phyloP scores from a whole-genome alignment of 495 filamentous ascomycete species.

The Hypoxylon cercidicola region DNA sequence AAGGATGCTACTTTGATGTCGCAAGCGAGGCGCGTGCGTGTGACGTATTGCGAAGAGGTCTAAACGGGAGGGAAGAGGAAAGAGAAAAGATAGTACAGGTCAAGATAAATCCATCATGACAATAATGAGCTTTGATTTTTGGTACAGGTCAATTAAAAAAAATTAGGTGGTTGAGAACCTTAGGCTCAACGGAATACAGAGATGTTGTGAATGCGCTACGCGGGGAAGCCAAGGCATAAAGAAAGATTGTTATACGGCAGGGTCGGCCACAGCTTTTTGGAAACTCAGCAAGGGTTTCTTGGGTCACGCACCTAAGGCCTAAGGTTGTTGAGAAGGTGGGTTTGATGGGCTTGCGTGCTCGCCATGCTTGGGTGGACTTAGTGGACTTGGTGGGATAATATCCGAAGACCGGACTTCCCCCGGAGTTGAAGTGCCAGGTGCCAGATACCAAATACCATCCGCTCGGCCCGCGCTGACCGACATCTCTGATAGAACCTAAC shows the following conservation, averaged over 20 bases:
- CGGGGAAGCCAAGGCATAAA: slow-evolving; percentile 1
- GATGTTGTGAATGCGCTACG: too few relatives aligned
- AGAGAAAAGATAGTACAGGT: slow-evolving; percentile 7
- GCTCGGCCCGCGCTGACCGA: neutral
- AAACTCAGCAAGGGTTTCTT: slow-evolving; percentile 22
- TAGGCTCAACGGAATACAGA: too few relatives aligned
- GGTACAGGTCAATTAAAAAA: too few relatives aligned
- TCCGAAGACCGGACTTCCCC: slow-evolving; percentile 35
- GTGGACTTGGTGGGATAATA: slow-evolving; percentile 7
- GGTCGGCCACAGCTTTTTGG: slow-evolving; percentile 18
- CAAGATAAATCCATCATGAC: slow-evolving; percentile 28
- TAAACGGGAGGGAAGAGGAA: neutral
- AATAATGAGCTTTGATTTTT: neutral
- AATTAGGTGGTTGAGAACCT: too few relatives aligned
- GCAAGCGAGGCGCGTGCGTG: slow-evolving; percentile 1
- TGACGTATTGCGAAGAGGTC: too few relatives aligned
- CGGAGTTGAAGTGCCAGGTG: neutral
- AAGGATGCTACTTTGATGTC: slow-evolving; percentile 19
- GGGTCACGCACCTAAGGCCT: slow-evolving; percentile 16
- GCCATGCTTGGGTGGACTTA: too few relatives aligned
- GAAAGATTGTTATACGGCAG: neutral
- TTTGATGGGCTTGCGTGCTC: too few relatives aligned
- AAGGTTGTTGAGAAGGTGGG: slow-evolving; percentile 21
- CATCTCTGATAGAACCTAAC: slow-evolving; percentile 2
- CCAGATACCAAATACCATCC: neutral